phyloP scores from a whole-genome alignment of 1,284 basidiomycete species.

The Phellinidium pouzarii region DNA sequence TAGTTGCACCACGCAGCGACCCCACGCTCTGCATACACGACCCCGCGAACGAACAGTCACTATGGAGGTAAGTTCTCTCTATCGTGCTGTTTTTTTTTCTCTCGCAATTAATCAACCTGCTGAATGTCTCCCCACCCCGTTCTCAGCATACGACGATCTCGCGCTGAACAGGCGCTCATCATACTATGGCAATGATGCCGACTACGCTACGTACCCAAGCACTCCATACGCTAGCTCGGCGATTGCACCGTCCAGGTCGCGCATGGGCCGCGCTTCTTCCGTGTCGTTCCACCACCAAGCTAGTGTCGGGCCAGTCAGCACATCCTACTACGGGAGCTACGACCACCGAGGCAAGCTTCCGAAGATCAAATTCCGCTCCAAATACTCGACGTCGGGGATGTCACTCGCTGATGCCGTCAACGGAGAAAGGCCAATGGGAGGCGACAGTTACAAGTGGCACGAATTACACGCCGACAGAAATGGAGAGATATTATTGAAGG shows the following conservation, averaged over 20 bases:
- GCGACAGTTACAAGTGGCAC: conserved; percentile 51
- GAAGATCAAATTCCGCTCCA: conserved; percentile 65
- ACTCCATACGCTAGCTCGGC: conserved; percentile 10
- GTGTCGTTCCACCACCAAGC: conserved; percentile 36
- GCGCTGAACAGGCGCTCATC: conserved; percentile 28
- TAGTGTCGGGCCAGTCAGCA: conserved; percentile 31
- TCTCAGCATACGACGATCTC: conserved; percentile 44
- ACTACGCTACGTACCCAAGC: conserved; percentile 5
- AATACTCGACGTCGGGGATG: conserved; percentile 59
- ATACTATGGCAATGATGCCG: conserved; percentile 26
- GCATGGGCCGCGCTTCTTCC: conserved; percentile 46
- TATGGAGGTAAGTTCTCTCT: conserved; percentile 15
- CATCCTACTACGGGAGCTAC: conserved; percentile 30
- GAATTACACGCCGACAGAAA: conserved; percentile 57
- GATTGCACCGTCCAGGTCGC: conserved; percentile 31
- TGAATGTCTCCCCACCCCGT: too few species aligned
- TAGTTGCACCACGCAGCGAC: background rate
- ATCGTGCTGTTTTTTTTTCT: too few species aligned
- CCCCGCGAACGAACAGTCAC: conserved; percentile 12
- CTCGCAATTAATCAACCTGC: too few species aligned
- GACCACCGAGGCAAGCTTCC: conserved; percentile 38
- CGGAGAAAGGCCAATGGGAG: conserved; percentile 50
- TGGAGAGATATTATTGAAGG: conserved; percentile 52
- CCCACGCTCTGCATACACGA: conserved; percentile 10
- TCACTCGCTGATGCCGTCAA: conserved; percentile 64